These are phyloP conservation scores for Chalara sp. DNA, from an alignment of 2,329 filamentous ascomycete genomes.

Conservation along the genomic window DNA sequence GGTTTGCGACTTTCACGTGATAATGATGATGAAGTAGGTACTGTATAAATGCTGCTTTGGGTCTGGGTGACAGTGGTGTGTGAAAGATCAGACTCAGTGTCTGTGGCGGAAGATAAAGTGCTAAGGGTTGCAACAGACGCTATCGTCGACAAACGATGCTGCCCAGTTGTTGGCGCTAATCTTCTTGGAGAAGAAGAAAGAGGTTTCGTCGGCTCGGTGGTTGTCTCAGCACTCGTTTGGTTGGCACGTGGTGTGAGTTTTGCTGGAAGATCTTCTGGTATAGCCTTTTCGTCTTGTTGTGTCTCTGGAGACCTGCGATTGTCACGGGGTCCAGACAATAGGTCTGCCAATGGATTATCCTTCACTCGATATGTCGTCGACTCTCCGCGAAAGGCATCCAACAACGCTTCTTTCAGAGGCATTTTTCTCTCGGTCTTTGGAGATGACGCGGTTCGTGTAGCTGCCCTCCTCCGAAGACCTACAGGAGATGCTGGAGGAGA, in stretches of 20 bases:
- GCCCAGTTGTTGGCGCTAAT: slow-evolving; percentile 16
- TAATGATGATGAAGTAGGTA: slow-evolving; percentile 15
- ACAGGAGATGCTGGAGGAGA: slow-evolving; percentile 21
- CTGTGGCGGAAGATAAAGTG: slow-evolving; percentile 12
- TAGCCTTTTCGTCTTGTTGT: slow-evolving; percentile 4
- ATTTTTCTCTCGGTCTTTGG: slow-evolving; percentile 42
- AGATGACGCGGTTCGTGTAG: slow-evolving; percentile 43
- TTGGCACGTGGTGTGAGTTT: slow-evolving; percentile 6
- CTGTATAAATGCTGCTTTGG: slow-evolving; percentile 25
- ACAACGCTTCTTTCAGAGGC: slow-evolving; percentile 50
- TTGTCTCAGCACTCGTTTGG: slow-evolving; percentile 9
- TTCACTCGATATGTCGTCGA: slow-evolving; percentile 32
- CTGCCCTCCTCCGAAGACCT: slow-evolving; percentile 48
- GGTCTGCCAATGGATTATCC: slow-evolving; percentile 9
- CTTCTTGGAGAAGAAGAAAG: slow-evolving; percentile 11
- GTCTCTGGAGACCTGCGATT: slow-evolving; percentile 10
- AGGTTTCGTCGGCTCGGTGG: slow-evolving; percentile 8
- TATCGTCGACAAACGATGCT: slow-evolving; percentile 25
- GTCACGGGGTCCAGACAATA: slow-evolving; percentile 11
- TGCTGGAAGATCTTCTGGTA: slow-evolving; percentile 6
- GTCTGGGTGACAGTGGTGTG: slow-evolving; percentile 33
- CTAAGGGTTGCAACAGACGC: slow-evolving; percentile 22
- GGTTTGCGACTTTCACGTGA: slow-evolving; percentile 24
- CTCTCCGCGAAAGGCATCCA: slow-evolving; percentile 57
- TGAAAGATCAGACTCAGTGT: slow-evolving; percentile 20